Conservation (phyloP, 2,329 filamentous ascomycete genomes). For the Cryphonectria radicalis region DNA sequence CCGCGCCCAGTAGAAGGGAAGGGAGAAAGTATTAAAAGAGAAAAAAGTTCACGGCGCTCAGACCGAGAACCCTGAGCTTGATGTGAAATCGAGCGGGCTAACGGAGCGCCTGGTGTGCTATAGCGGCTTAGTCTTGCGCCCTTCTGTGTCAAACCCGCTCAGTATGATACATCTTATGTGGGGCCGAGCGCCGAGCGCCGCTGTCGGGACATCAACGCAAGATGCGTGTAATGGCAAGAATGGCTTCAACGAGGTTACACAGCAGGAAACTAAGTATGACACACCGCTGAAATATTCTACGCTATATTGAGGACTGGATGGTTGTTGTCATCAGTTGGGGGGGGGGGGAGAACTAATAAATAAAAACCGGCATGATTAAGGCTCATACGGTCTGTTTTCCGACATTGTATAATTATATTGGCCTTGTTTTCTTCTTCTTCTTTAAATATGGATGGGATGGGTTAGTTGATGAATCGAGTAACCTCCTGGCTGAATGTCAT, state of each 20-base stretch:
- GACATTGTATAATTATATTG: too few relatives aligned
- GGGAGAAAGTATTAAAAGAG: too few relatives aligned
- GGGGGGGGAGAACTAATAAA: too few relatives aligned
- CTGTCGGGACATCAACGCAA: background rate
- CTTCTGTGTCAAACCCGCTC: background rate
- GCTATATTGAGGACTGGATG: background rate
- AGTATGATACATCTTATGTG: background rate
- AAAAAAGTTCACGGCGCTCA: background rate
- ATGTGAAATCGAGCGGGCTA: background rate
- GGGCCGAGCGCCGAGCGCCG: constrained; percentile 10
- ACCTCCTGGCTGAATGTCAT: too few relatives aligned
- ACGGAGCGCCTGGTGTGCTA: background rate
- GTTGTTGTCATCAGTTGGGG: background rate
- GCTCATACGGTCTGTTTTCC: background rate
- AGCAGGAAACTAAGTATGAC: background rate
- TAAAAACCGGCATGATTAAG: background rate
- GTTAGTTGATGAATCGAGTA: too few relatives aligned
- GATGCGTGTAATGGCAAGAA: background rate
- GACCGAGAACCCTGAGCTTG: background rate
- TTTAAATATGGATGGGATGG: too few relatives aligned
- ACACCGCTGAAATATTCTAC: background rate
- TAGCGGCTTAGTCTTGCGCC: background rate
- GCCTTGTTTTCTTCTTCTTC: too few relatives aligned
- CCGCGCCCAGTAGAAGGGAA: background rate
- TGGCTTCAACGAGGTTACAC: background rate